Evolutionary conservation across 2,329 filamentous ascomycete genomes (phyloP).

Genomic region (Trichoderma arundinaceum): DNA sequence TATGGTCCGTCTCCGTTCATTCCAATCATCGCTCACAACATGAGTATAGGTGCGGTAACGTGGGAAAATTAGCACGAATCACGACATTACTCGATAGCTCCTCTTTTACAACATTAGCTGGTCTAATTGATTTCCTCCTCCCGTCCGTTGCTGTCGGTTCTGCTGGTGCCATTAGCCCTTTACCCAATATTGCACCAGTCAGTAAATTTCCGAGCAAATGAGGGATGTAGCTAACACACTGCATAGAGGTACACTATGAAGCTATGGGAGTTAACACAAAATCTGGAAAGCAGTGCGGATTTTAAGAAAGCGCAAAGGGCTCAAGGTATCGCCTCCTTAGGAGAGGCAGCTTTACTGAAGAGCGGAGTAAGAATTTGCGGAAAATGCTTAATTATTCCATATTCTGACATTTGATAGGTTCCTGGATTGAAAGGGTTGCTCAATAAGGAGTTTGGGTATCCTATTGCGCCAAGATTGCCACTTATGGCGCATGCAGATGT

Average conservation of each 20-base stretch:
- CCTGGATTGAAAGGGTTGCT: neutral
- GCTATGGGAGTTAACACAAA: neutral
- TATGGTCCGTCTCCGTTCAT: too few relatives aligned
- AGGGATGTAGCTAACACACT: neutral
- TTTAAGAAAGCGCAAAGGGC: neutral
- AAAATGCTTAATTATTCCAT: neutral
- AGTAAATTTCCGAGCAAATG: neutral
- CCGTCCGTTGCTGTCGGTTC: constrained; percentile 14
- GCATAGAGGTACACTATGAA: constrained; percentile 5
- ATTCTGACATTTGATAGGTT: neutral
- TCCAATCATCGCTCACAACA: neutral
- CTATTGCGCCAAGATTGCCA: neutral
- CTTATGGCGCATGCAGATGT: constrained; percentile 4
- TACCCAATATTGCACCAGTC: constrained; percentile 16
- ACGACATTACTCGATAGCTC: neutral
- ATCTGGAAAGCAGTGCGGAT: neutral
- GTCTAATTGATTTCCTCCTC: constrained; percentile 18
- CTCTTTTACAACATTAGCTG: constrained; percentile 8
- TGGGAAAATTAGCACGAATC: constrained; percentile 1
- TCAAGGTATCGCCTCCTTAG: constrained; percentile 3
- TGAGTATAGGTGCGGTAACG: neutral
- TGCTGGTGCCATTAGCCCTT: constrained; percentile 8
- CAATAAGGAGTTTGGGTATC: constrained; percentile 13
- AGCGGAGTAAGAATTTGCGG: neutral
- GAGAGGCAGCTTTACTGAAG: constrained; percentile 12